Evolutionary conservation across 352 stramenopile species (phyloP).

Genomic region (Saprolegnia diclina): DNA sequence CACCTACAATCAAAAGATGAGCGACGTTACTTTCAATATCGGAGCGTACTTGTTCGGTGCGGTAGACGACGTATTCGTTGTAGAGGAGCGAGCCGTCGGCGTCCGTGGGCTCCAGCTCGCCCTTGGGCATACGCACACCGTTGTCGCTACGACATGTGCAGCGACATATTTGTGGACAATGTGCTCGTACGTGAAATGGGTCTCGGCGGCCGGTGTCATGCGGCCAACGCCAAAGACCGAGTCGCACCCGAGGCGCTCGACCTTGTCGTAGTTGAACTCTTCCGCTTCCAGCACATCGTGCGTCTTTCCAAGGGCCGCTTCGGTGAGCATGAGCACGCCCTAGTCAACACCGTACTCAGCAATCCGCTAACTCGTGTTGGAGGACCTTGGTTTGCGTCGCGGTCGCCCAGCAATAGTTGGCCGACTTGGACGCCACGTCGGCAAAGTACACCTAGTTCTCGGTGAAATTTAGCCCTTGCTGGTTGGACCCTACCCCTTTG

Average conservation of each 20-base stretch:
- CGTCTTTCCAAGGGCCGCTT: constrained; percentile 52
- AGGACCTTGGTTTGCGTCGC: constrained; percentile 41
- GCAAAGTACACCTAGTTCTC: constrained; percentile 87
- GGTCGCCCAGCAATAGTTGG: constrained; percentile 77
- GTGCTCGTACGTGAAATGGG: constrained; percentile 37
- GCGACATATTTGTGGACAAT: background rate
- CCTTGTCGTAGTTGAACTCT: constrained; percentile 43
- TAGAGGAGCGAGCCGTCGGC: constrained; percentile 52
- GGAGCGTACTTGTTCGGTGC: constrained; percentile 45
- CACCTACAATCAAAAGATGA: background rate
- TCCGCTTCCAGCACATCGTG: constrained; percentile 47
- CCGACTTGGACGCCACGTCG: constrained; percentile 72
- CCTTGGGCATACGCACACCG: constrained; percentile 49
- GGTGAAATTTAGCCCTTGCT: too few species aligned
- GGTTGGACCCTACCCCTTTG: constrained; percentile 48
- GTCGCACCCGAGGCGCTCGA: constrained; percentile 40
- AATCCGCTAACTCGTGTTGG: background rate
- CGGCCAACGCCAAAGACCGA: constrained; percentile 49
- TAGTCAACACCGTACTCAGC: constrained; percentile 9
- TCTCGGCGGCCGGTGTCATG: constrained; percentile 45
- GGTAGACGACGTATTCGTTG: constrained; percentile 76
- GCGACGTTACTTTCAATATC: background rate
- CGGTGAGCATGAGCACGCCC: constrained; percentile 55
- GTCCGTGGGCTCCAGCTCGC: constrained; percentile 47
- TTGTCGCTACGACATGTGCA: constrained; percentile 31